Conservation (phyloP, 495 filamentous ascomycete genomes). For the Durotheca rogersii region DNA sequence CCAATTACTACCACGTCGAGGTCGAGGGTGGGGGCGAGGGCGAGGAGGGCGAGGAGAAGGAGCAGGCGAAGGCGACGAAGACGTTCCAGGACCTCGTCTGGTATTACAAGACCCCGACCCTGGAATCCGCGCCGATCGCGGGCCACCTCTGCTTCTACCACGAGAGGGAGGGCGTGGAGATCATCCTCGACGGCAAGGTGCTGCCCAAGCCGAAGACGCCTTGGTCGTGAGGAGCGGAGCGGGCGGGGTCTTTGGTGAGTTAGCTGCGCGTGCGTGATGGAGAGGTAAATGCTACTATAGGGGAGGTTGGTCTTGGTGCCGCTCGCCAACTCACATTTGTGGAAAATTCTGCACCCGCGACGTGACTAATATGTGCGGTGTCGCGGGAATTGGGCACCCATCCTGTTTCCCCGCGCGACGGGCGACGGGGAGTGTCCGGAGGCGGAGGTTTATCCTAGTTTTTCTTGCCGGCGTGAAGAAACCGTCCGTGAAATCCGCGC, state of each 20-base stretch:
- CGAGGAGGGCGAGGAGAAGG: neutral
- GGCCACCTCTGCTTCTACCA: constrained; percentile 56
- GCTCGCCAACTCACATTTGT: neutral
- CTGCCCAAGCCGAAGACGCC: constrained; percentile 5
- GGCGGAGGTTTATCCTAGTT: no score
- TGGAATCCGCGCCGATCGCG: constrained; percentile 44
- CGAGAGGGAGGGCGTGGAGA: constrained; percentile 49
- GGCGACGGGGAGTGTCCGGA: no score
- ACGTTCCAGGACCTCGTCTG: constrained; percentile 45
- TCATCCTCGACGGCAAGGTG: constrained; percentile 47
- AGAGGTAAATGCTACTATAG: no score
- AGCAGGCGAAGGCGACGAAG: neutral
- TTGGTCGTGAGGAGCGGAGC: constrained; percentile 6
- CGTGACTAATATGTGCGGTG: no score
- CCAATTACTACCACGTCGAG: constrained; percentile 47
- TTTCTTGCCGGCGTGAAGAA: no score
- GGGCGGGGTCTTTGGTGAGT: no score
- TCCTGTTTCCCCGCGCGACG: no score
- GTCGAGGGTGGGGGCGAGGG: constrained; percentile 33
- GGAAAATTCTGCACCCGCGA: neutral
- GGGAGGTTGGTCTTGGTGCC: neutral
- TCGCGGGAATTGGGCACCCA: no score
- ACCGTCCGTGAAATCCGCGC: no score
- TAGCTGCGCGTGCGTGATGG: no score
- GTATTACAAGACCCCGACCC: constrained; percentile 51